These are phyloP conservation scores for Boletus sp. DNA, from an alignment of 768 basidiomycete genomes.

Conservation along the genomic window DNA sequence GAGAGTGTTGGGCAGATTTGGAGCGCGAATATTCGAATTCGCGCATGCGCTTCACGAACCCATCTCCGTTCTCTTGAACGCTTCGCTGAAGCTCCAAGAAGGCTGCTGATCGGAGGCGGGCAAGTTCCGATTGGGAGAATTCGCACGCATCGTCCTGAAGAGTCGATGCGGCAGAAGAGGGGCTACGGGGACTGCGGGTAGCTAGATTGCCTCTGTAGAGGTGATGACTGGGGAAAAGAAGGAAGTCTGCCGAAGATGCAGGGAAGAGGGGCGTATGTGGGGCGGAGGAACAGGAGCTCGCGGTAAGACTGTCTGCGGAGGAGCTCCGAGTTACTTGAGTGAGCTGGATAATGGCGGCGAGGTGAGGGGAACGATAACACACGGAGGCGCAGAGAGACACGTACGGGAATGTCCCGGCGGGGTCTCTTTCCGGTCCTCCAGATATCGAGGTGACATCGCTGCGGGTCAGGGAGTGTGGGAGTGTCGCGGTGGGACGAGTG, in stretches of 20 bases:
- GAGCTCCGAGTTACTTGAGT: constrained; percentile 26
- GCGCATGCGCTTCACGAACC: constrained; percentile 69
- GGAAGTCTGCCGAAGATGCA: constrained; percentile 50
- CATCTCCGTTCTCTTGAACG: constrained; percentile 63
- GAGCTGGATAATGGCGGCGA: constrained; percentile 10
- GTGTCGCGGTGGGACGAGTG: constrained; percentile 39
- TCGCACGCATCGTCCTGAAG: constrained; percentile 22
- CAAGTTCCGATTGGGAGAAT: constrained; percentile 33
- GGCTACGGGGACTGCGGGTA: constrained; percentile 15
- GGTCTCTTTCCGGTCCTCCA: constrained; percentile 57
- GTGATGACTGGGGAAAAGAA: constrained; percentile 37
- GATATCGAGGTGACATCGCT: constrained; percentile 52
- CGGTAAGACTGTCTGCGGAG: constrained; percentile 29
- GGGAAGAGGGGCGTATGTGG: constrained; percentile 41
- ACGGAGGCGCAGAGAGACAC: constrained; percentile 12
- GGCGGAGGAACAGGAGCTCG: constrained; percentile 25
- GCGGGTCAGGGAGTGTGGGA: constrained; percentile 37
- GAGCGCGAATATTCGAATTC: constrained; percentile 61
- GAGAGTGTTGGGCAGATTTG: constrained; percentile 36
- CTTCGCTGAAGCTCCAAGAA: constrained; percentile 65
- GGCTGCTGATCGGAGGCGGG: constrained; percentile 56
- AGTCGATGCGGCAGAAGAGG: constrained; percentile 22
- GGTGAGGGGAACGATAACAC: constrained; percentile 8
- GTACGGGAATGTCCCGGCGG: constrained; percentile 48
- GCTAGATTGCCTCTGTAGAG: constrained; percentile 4